A percentile compares a stretch with the other conserved stretches of the same genome.
Evolutionary conservation across 805 yeast genomes (phyloP).

Genomic region (Saitoella complicata): DNA sequence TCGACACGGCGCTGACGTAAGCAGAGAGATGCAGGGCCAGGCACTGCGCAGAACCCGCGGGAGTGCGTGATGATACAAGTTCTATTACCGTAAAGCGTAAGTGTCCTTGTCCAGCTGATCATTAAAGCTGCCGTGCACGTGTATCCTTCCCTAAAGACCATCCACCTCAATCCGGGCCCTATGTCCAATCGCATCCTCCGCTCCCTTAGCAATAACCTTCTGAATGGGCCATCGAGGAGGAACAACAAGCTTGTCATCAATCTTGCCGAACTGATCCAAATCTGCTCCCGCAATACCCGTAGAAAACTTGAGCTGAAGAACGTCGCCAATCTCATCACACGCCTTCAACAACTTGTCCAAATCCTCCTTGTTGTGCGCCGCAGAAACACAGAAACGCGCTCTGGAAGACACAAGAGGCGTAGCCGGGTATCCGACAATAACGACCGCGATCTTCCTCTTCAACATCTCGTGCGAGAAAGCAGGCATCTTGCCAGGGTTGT

Average conservation of each 20-base stretch:
- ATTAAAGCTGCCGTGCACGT: no score
- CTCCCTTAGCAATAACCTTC: neutral
- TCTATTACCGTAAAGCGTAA: no score
- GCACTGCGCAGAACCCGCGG: no score
- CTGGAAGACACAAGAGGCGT: constrained; percentile 82
- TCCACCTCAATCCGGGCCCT: no score
- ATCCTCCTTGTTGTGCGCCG: constrained; percentile 87
- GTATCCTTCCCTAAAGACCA: no score
- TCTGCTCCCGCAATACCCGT: constrained; percentile 3
- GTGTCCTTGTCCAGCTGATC: no score
- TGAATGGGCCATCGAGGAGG: constrained; percentile 3
- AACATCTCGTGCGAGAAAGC: constrained; percentile 73
- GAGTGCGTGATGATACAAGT: no score
- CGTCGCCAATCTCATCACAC: constrained; percentile 65
- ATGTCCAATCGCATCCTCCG: neutral
- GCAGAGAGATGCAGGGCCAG: no score
- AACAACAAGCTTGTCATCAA: neutral
- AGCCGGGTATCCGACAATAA: constrained; percentile 95
- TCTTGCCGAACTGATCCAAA: neutral
- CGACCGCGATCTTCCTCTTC: constrained; percentile 74
- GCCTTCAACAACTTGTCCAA: constrained; percentile 62
- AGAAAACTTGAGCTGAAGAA: constrained; percentile 47
- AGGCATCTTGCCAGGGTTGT: constrained; percentile 89
- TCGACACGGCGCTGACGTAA: no score
- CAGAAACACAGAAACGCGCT: constrained; percentile 80